Conservation (phyloP, 2,329 filamentous ascomycete species). For the Trichoderma brevicompactum region DNA sequence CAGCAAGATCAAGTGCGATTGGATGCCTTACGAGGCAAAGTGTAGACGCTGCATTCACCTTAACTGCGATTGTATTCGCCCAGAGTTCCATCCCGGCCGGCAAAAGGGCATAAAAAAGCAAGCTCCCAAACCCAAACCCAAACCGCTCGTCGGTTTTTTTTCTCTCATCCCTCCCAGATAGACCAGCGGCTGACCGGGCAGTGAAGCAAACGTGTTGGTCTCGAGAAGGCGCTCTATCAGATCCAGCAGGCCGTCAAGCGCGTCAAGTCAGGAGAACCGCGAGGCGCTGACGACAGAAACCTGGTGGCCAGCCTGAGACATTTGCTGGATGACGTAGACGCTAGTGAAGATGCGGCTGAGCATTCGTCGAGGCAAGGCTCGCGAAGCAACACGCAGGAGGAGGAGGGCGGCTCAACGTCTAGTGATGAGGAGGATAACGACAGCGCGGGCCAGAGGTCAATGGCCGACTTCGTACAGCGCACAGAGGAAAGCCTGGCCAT, state of each 20-base stretch:
- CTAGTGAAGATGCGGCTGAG: conserved; percentile 32
- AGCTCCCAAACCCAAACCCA: conserved; percentile 34
- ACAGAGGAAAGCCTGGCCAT: conserved; percentile 61
- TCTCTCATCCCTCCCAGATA: not conserved
- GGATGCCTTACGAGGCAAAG: conserved; percentile 53
- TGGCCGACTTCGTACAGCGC: conserved; percentile 38
- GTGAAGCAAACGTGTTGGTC: conserved; percentile 69
- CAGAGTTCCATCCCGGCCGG: conserved; percentile 72
- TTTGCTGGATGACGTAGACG: conserved; percentile 43
- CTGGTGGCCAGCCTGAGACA: conserved; percentile 50
- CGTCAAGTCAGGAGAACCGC: conserved; percentile 50
- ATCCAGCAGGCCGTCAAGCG: conserved; percentile 71
- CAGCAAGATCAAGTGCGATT: conserved; percentile 71
- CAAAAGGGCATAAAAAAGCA: conserved; percentile 80
- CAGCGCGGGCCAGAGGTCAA: conserved; percentile 37
- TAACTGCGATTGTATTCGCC: conserved; percentile 66
- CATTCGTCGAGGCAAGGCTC: conserved; percentile 36
- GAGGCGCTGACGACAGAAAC: conserved; percentile 51
- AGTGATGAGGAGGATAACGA: conserved; percentile 40
- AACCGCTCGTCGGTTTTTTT: too few relatives aligned
- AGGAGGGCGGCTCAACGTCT: conserved; percentile 42
- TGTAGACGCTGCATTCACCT: conserved; percentile 66
- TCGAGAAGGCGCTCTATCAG: conserved; percentile 75
- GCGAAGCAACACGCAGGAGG: conserved; percentile 41
- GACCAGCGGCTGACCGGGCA: not conserved